A percentile compares a stretch with the other conserved stretches of the same genome.
Conservation (phyloP, 169 alveolate species). For the Babesia ovis region DNA sequence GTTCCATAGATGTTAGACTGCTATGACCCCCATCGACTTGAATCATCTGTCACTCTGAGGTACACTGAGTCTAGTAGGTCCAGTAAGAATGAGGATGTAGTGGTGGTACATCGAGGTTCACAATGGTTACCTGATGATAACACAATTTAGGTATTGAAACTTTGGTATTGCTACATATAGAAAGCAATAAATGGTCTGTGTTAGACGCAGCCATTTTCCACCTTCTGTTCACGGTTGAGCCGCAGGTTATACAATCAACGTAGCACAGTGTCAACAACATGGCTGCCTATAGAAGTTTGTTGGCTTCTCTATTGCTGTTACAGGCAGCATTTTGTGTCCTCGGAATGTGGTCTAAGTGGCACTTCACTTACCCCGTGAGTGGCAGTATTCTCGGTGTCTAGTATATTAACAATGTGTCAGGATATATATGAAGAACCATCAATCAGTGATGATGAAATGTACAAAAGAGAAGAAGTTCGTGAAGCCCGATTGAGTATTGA, state of each 20-base stretch:
- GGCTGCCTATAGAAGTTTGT: background rate
- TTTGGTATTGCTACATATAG: no score
- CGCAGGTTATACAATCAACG: background rate
- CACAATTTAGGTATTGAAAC: no score
- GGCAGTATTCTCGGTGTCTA: background rate
- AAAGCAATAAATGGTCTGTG: background rate
- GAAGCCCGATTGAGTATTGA: background rate
- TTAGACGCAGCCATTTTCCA: background rate
- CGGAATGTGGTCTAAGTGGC: background rate
- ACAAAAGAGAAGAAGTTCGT: background rate
- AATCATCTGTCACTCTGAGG: slow-evolving; percentile 6
- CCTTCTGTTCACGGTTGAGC: slow-evolving; percentile 4
- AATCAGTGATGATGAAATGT: background rate
- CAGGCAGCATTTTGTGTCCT: background rate
- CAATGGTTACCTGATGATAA: no score
- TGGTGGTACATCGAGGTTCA: background rate
- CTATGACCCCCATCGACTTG: background rate
- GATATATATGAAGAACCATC: background rate
- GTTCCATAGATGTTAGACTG: background rate
- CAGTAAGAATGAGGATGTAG: background rate
- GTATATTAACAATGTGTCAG: background rate
- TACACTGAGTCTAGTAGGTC: slow-evolving; percentile 20
- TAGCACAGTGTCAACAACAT: background rate
- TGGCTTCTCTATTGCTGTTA: background rate
- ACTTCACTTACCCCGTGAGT: slow-evolving; percentile 1